Evolutionary conservation across 345 rosid genomes (phyloP), one percentile per base, ranked within the genome.

Genomic region (Salix exigua): DNA sequence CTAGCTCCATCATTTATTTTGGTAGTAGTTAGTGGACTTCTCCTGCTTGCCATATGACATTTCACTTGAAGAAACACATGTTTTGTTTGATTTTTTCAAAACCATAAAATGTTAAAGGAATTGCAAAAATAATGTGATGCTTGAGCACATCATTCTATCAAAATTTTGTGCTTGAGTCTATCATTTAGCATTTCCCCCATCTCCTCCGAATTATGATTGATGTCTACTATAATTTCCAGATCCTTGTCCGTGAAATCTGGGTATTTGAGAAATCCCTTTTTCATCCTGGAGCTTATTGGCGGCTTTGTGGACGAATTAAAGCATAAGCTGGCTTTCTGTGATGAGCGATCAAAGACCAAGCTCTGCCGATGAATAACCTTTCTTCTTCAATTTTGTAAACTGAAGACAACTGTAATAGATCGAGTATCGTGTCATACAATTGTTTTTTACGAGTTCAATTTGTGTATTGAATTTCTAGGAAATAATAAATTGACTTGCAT

Each of bases 231-330:
- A 50, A 60, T 71, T 74, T 48, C 37, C 84, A 95, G 99, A 85
- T 93, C 55, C 97, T 95, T 71, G 97, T 95, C 58, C 93, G 91
- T 26, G 93, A 92, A 64, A 91, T 95, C 35, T 95, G 97, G 98
- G 98, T 95, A 46, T 91, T 95, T 25, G 97, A 93, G 91, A 93
- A 95, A 82, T 95, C 97, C 72, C 88, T 91, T n/a, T 95, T 93
- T 82, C 97, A 95, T 50, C 73, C 84, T 5, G 96, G 89, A 84
- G 88, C 99, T 73, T 79, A 77, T 77, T 95, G 99, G 99, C 96
- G 97, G 63, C 96, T 95, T 50, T 93, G 97, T 61, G 97, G 97
- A 77, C 86, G 93, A 75, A 89, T 95, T 79, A 73, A 79, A 33
- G 26, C 86, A 38, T 90, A 81, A 82, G 55, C 62, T 30, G 37